A percentile compares a stretch with the other conserved stretches of the same genome.
Conservation (phyloP, 2,329 filamentous ascomycete genomes). For the Botrytis galanthina region DNA sequence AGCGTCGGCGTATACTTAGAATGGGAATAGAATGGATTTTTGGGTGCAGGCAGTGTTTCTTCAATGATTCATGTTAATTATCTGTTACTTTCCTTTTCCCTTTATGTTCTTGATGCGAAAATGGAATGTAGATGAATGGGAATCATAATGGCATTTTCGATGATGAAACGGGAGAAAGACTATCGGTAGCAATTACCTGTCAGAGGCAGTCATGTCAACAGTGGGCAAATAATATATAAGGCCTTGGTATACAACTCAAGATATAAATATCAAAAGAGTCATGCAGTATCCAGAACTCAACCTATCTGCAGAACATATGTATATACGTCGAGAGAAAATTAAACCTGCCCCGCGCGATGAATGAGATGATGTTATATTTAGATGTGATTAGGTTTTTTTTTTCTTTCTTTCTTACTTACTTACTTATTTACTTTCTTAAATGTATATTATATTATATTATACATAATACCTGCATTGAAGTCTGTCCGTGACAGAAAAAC, state of each 20-base stretch:
- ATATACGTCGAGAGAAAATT: too few relatives aligned
- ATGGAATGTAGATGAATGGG: neutral
- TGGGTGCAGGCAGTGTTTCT: neutral
- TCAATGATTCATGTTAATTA: neutral
- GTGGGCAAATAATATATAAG: neutral
- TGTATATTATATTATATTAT: too few relatives aligned
- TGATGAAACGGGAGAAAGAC: neutral
- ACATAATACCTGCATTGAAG: too few relatives aligned
- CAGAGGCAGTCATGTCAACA: neutral
- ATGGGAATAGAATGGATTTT: neutral
- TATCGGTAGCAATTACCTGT: too few relatives aligned
- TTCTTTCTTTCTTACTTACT: too few relatives aligned
- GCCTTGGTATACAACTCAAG: neutral
- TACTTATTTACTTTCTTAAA: too few relatives aligned
- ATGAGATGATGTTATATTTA: too few relatives aligned
- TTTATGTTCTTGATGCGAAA: neutral
- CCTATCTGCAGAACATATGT: too few relatives aligned
- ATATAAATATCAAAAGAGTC: neutral
- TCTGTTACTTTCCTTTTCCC: neutral
- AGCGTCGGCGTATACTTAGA: neutral
- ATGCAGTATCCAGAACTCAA: neutral
- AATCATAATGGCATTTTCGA: neutral
- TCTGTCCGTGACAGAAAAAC: too few relatives aligned
- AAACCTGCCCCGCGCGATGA: too few relatives aligned
- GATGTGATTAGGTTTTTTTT: too few relatives aligned